Conservation (phyloP, 1,284 basidiomycete species). For the Marasmius tenuissimus region DNA sequence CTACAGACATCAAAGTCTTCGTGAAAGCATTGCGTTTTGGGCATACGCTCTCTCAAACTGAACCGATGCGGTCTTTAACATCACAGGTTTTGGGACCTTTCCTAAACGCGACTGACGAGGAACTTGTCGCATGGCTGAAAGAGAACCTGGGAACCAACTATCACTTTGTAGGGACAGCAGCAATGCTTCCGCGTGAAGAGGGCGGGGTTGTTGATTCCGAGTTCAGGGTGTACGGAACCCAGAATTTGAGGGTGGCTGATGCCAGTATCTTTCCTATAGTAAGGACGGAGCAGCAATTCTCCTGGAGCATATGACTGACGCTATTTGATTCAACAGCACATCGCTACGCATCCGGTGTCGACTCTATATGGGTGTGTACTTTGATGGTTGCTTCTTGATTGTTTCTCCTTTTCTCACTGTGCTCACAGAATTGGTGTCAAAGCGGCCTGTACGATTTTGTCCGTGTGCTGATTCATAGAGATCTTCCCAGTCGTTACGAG, state of each 20-base stretch:
- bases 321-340: not conserved
- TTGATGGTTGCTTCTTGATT: no score
- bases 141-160: not conserved
- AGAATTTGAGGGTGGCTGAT: not conserved
- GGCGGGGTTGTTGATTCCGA: not conserved
- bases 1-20: not conserved
- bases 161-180: not conserved
- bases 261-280: not conserved
- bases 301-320: not conserved
- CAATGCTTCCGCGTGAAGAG: not conserved
- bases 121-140: not conserved
- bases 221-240: not conserved
- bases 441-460: not conserved
- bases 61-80: not conserved
- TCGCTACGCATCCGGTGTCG: not conserved
- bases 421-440: not conserved
- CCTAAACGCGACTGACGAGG: not conserved
- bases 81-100: not conserved
- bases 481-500: not conserved
- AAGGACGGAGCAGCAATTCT: not conserved
- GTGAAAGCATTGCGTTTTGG: not conserved
- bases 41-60: not conserved
- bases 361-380: not conserved
- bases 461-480: no score
- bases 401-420: not conserved